These are phyloP conservation scores for Asparagopsis taxiformis DNA, from an alignment of 31 red algal species.

Conservation along the genomic window DNA sequence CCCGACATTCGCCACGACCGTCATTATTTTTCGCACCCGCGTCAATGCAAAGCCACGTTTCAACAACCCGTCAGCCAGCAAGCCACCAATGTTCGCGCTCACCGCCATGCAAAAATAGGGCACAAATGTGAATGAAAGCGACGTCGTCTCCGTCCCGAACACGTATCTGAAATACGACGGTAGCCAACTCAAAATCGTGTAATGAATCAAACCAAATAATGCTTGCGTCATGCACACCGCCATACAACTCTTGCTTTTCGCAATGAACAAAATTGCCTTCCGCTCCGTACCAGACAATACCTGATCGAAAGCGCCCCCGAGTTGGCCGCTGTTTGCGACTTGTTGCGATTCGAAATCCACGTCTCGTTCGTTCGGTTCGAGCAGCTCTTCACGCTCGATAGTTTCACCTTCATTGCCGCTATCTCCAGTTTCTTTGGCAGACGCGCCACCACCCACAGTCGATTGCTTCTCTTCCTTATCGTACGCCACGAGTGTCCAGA, in stretches of 20 bases:
- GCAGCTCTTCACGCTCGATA: too few relatives aligned
- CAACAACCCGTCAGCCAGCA: constrained; percentile 54
- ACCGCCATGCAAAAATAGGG: constrained; percentile 69
- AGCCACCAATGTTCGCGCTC: constrained; percentile 45
- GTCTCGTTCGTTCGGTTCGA: too few relatives aligned
- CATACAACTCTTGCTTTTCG: constrained; percentile 16
- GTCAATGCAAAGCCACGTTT: constrained; percentile 25
- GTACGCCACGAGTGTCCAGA: constrained; percentile 46
- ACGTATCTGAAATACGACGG: constrained; percentile 65
- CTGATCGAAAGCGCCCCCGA: neutral
- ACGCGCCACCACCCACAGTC: neutral
- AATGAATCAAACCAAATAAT: constrained; percentile 52
- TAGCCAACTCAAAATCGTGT: constrained; percentile 68
- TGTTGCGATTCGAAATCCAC: too few relatives aligned
- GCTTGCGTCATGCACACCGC: constrained; percentile 42
- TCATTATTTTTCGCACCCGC: constrained; percentile 32
- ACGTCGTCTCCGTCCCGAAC: constrained; percentile 24
- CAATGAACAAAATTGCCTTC: constrained; percentile 18
- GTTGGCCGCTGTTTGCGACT: neutral
- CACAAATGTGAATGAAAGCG: constrained; percentile 60
- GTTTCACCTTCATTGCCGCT: too few relatives aligned
- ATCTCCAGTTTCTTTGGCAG: too few relatives aligned
- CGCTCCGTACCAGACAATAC: constrained; percentile 4
- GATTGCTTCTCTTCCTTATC: constrained; percentile 17
- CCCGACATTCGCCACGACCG: constrained; percentile 31